Conservation (phyloP, 192 early-diverging fungal species). For the Podila clonocystis region DNA sequence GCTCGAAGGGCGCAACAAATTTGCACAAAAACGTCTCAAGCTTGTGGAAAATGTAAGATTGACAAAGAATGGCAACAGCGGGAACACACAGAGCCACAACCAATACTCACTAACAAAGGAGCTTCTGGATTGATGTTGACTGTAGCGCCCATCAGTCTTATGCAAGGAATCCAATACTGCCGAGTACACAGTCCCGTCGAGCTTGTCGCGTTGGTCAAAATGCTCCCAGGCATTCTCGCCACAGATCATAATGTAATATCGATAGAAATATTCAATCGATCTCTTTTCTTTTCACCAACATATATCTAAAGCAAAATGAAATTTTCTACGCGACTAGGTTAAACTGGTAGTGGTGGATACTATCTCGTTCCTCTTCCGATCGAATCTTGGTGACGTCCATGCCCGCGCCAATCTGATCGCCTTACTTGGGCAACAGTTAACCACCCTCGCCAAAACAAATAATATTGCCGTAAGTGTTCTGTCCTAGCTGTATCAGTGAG, state of each 20-base stretch:
- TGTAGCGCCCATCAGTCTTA: not conserved
- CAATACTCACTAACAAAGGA: too few species aligned
- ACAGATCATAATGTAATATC: conserved; percentile 21
- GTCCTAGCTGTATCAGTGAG: not conserved
- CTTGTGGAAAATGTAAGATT: not conserved
- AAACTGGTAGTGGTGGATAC: conserved; percentile 43
- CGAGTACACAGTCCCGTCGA: conserved; percentile 47
- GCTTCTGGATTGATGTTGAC: not conserved
- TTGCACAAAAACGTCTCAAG: not conserved
- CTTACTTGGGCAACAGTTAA: conserved; percentile 21
- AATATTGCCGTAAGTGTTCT: conserved; percentile 27
- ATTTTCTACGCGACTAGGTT: conserved; percentile 1
- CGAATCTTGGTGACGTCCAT: conserved; percentile 36
- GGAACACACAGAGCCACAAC: too few species aligned
- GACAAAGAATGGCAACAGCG: too few species aligned
- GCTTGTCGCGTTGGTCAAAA: conserved; percentile 40
- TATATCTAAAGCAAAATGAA: not conserved
- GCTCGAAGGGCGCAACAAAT: conserved; percentile 33
- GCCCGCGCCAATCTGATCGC: conserved; percentile 34
- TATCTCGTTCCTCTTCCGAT: conserved; percentile 36
- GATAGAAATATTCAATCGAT: not conserved
- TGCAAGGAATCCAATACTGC: conserved; percentile 46
- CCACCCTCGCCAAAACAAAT: conserved; percentile 9
- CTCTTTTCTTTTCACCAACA: not conserved
- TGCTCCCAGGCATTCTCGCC: conserved; percentile 13